These are phyloP conservation scores for Bondarzewia mesenterica DNA, from an alignment of 1,284 basidiomycete species.

Conservation along the genomic window DNA sequence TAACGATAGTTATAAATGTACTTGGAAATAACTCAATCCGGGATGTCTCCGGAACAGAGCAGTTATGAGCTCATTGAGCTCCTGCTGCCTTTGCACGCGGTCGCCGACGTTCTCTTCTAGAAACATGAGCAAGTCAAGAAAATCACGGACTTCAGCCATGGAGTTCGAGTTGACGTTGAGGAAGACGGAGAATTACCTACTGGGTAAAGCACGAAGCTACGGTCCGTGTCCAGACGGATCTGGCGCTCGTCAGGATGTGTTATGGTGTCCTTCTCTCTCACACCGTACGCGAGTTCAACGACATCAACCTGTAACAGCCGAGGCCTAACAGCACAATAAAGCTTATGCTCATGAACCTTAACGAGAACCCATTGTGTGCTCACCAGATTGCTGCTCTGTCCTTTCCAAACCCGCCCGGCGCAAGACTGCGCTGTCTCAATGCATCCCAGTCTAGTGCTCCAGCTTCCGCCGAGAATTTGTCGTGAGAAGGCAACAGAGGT, in stretches of 20 bases:
- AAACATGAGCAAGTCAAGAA: background rate
- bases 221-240: slow-evolving; percentile 79
- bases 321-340: slow-evolving; percentile 32
- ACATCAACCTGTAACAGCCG: slow-evolving; percentile 31
- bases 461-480: background rate
- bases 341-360: no score
- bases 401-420: slow-evolving; percentile 54
- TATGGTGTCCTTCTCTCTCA: background rate
- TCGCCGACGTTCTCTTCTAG: slow-evolving; percentile 5
- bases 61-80: slow-evolving; percentile 70
- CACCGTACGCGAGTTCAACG: background rate
- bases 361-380: no score
- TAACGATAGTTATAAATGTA: slow-evolving; percentile 19
- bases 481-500: background rate
- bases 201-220: slow-evolving; percentile 86
- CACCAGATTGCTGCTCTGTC: slow-evolving; percentile 53
- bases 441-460: slow-evolving; percentile 37
- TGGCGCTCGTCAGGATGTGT: slow-evolving; percentile 77
- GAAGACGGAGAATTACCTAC: slow-evolving; percentile 49
- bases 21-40: slow-evolving; percentile 81
- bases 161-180: slow-evolving; percentile 4
- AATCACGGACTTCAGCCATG: slow-evolving; percentile 1
- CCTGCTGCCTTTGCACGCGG: slow-evolving; percentile 46
- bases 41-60: slow-evolving; percentile 68
- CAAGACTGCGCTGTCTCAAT: slow-evolving; percentile 41